Evolutionary conservation across 306 rosid species (phyloP).

Genomic region (barrel medic (Medicago truncatula)): MtrunA17r5.0-ANR NC_053042.1:2758501-2759000

Average conservation of each 20-base stretch:
- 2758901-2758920: not conserved
- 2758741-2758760: constrained; percentile 49
- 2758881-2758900: not conserved
- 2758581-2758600: constrained; percentile 34
- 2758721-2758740: constrained; percentile 58
- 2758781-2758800: constrained; percentile 1
- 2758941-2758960: not conserved
- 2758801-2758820: constrained; percentile 2
- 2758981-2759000: not conserved
- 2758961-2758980: constrained; percentile 7
- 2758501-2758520: constrained; percentile 73
- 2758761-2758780: constrained; percentile 1
- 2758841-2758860: not conserved
- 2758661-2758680: constrained; percentile 76
- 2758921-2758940: constrained; percentile 1
- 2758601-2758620: constrained; percentile 26
- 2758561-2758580: constrained; percentile 61
- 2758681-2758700: constrained; percentile 62
- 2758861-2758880: not conserved
- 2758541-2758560: constrained; percentile 58
- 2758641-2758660: constrained; percentile 53
- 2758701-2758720: constrained; percentile 73
- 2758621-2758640: constrained; percentile 24
- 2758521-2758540: constrained; percentile 59
- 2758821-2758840: constrained; percentile 13